Evolutionary conservation across 257 asterid genomes (phyloP), one percentile per base, ranked within the genome.

Genomic region (Schizonepeta tenuifolia): DNA sequence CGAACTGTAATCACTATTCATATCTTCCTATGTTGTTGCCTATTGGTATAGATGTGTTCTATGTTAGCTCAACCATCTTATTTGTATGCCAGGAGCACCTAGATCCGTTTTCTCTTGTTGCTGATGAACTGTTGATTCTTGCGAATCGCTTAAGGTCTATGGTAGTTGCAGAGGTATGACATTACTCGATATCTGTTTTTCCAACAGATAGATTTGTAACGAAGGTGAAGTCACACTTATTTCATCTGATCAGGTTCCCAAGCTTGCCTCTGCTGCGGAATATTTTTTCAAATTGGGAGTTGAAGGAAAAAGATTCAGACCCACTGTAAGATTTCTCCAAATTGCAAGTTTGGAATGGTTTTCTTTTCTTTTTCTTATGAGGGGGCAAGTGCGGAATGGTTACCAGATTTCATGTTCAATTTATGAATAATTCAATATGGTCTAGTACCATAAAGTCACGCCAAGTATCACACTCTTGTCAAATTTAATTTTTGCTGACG

Each of bases 281-380:
- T 92, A 95, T 75, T 95, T 92, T 75, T 95, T 92, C 81, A 90
- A 87, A 83, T 58, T 80, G 82, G 98, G 99, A 60, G 96, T 87
- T 40, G 99, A 95, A 86, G 98, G 99, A 63, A 95, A 95, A 78
- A 87, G 96, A 74, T 92, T 92, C 66, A 93, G 98, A n/a, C 99
- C 99, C 57, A 88, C 99, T 54, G 99, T 95, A 85, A 88, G 95
- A 68, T 70, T 35, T 49, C 67, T 70, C 70, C 71, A 18, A 24
- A 28, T 2, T 9, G 11, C 11, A 3, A 38, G 43, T 8, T 38
- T 3, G 8, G 43, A 38, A 38, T 47, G 54, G 18, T 15, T 15
- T n/a, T n/a, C n/a, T n/a, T n/a, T n/a, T n/a, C n/a, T n/a, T n/a
- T n/a, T n/a, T n/a, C n/a, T n/a, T n/a, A n/a, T n/a, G n/a, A n/a